These are phyloP conservation scores for Sporothrix globosa DNA, from an alignment of 2,329 filamentous ascomycete genomes.

Conservation along the genomic window DNA sequence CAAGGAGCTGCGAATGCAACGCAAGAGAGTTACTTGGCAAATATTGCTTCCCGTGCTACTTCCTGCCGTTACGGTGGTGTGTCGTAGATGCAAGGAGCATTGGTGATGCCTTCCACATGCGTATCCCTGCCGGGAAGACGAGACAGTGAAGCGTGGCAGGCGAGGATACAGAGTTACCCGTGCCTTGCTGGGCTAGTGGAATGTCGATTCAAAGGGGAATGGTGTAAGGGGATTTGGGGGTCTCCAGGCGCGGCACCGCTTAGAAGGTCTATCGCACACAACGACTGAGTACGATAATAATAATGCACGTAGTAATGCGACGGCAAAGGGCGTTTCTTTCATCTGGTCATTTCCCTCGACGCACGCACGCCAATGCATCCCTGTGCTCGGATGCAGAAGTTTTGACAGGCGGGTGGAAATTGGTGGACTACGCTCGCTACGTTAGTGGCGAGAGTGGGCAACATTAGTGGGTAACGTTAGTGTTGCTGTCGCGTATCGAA, in stretches of 20 bases:
- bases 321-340: no score
- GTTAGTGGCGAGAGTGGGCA: no score
- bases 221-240: no score
- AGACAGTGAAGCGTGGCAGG: background rate
- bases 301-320: no score
- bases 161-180: background rate
- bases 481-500: slow-evolving; percentile 19
- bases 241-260: no score
- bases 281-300: no score
- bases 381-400: slow-evolving; percentile 19
- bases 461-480: background rate
- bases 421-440: background rate
- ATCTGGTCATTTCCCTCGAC: no score
- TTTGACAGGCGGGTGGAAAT: slow-evolving; percentile 9
- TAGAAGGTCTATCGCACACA: no score
- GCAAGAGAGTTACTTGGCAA: background rate
- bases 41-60: slow-evolving; percentile 4
- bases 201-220: no score
- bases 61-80: slow-evolving; percentile 1
- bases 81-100: slow-evolving; percentile 2
- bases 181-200: background rate
- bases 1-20: slow-evolving; percentile 12
- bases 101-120: background rate
- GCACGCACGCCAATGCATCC: background rate
- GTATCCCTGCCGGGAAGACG: background rate